phyloP scores from a whole-genome alignment of 257 asterid genomes.

The Ajuga chamaepitys region DNA sequence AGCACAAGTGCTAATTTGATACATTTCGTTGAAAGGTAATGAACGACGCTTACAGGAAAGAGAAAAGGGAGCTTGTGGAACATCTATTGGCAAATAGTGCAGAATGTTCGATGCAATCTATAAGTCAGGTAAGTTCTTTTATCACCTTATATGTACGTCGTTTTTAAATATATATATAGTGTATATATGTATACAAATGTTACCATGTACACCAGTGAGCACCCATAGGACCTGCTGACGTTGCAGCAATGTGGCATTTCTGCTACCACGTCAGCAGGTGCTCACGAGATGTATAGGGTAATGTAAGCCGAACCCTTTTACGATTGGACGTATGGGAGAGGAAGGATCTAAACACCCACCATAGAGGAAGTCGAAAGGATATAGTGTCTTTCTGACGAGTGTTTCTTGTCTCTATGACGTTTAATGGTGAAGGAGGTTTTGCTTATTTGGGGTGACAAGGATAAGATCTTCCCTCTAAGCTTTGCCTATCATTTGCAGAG shows the following conservation, averaged over 20 bases:
- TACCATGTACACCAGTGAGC: too few relatives aligned
- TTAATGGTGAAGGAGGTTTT: constrained; percentile 40
- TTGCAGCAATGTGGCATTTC: too few relatives aligned
- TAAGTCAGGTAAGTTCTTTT: constrained; percentile 35
- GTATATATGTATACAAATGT: too few relatives aligned
- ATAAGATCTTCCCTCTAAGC: constrained; percentile 53
- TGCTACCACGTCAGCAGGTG: too few relatives aligned
- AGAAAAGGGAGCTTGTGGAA: constrained; percentile 45
- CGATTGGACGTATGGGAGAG: too few relatives aligned
- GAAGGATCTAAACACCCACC: too few relatives aligned
- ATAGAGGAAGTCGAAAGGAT: too few relatives aligned
- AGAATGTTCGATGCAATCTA: constrained; percentile 14
- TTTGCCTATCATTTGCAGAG: constrained; percentile 47
- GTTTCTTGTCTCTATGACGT: neutral
- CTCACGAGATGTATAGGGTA: too few relatives aligned
- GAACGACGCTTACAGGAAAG: constrained; percentile 41
- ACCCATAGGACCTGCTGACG: too few relatives aligned
- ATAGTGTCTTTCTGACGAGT: neutral
- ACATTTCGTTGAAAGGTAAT: constrained; percentile 26
- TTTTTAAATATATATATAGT: too few relatives aligned
- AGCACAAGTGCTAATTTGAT: constrained; percentile 2
- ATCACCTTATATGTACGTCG: too few relatives aligned
- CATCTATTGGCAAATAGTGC: constrained; percentile 34
- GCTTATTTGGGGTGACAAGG: constrained; percentile 73
- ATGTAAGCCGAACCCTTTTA: too few relatives aligned